Evolutionary conservation across 768 basidiomycete genomes (phyloP).

Genomic region (Boletus reticulatus): DNA sequence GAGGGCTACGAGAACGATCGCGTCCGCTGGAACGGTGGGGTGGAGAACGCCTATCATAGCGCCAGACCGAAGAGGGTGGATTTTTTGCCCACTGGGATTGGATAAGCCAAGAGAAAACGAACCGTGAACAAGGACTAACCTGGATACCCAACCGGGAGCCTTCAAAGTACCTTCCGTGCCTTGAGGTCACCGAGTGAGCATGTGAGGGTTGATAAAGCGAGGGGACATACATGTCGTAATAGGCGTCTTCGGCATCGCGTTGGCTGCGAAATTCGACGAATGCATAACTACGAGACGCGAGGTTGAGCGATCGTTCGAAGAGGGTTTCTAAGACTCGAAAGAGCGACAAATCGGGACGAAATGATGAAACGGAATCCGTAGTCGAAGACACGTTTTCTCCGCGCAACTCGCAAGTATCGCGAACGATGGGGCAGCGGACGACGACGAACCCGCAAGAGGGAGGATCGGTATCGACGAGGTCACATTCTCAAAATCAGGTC

Average conservation of each 20-base stretch:
- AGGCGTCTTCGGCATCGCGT: slow-evolving; percentile 80
- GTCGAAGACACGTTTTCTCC: slow-evolving; percentile 29
- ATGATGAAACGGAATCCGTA: slow-evolving; percentile 25
- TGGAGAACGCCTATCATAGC: slow-evolving; percentile 59
- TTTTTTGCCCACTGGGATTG: slow-evolving; percentile 74
- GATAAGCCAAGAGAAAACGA: neutral
- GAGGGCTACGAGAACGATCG: slow-evolving; percentile 54
- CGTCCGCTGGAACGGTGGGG: slow-evolving; percentile 41
- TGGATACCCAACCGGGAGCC: slow-evolving; percentile 75
- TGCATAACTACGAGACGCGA: slow-evolving; percentile 69
- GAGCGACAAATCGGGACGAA: slow-evolving; percentile 32
- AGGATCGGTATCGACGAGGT: slow-evolving; percentile 30
- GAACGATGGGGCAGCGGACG: slow-evolving; percentile 20
- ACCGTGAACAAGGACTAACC: slow-evolving; percentile 34
- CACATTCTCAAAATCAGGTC: slow-evolving; percentile 19
- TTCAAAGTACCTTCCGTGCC: slow-evolving; percentile 77
- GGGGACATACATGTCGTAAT: slow-evolving; percentile 71
- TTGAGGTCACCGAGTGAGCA: slow-evolving; percentile 28
- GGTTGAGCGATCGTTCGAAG: slow-evolving; percentile 56
- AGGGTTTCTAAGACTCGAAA: slow-evolving; percentile 35
- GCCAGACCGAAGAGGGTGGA: slow-evolving; percentile 82
- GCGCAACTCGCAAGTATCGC: slow-evolving; percentile 26
- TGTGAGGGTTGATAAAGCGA: neutral
- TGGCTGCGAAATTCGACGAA: slow-evolving; percentile 82
- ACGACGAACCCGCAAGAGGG: slow-evolving; percentile 30